Evolutionary conservation across 257 asterid genomes (phyloP).

Genomic region (Ilex asprella): DNA sequence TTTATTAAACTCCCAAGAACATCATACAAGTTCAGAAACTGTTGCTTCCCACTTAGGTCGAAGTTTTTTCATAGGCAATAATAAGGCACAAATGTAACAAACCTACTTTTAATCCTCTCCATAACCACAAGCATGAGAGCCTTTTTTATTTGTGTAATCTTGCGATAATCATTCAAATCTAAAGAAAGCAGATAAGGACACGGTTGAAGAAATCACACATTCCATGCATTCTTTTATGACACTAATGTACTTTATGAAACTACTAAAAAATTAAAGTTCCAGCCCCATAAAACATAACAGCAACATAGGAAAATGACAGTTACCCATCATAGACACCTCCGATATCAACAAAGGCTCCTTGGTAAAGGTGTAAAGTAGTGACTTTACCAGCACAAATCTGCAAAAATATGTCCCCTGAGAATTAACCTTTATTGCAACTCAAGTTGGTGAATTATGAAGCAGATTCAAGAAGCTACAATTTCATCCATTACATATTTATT

Average conservation of each 20-base stretch:
- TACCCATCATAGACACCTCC: constrained; percentile 98
- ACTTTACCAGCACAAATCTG: constrained; percentile 95
- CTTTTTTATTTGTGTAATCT: no score
- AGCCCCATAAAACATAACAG: constrained; percentile 1
- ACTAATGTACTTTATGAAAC: constrained; percentile 1
- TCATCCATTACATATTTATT: no score
- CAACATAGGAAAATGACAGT: constrained; percentile 17
- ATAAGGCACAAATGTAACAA: no score
- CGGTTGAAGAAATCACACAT: neutral
- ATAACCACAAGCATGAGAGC: no score
- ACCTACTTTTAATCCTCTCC: no score
- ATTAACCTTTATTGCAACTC: constrained; percentile 8
- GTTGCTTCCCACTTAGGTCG: no score
- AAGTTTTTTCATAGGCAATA: no score
- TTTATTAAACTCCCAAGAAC: no score
- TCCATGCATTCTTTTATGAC: neutral
- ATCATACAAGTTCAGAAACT: no score
- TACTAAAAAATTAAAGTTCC: constrained; percentile 1
- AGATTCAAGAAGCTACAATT: no score
- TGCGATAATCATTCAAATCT: no score
- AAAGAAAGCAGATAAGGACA: neutral
- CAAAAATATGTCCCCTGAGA: constrained; percentile 8
- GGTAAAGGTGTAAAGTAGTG: constrained; percentile 84
- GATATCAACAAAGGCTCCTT: constrained; percentile 97
- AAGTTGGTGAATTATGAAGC: neutral